These are phyloP conservation scores for Neocallimastix lanati DNA, from an alignment of 192 early-diverging fungal genomes.

Conservation along the genomic window DNA sequence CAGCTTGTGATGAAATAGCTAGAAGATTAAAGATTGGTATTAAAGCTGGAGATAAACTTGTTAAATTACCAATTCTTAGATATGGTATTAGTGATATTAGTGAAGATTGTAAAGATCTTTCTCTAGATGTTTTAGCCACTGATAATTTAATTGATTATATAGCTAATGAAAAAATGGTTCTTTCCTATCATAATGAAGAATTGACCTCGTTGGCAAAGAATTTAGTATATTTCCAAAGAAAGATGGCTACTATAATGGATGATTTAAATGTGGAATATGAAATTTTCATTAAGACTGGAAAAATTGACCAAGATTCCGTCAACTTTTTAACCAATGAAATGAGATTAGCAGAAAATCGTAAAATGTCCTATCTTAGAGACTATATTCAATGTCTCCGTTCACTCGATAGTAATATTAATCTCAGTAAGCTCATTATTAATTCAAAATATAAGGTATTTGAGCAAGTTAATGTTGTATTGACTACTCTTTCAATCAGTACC, in stretches of 20 bases:
- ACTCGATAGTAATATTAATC: neutral
- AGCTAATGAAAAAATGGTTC: neutral
- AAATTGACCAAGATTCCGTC: slow-evolving; percentile 5
- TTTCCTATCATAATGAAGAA: neutral
- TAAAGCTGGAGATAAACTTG: slow-evolving; percentile 26
- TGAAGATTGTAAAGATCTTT: slow-evolving; percentile 47
- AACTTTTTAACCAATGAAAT: slow-evolving; percentile 16
- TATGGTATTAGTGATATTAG: slow-evolving; percentile 64
- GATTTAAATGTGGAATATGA: slow-evolving; percentile 6
- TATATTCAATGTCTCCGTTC: neutral
- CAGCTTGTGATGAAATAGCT: slow-evolving; percentile 88
- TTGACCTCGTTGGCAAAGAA: neutral
- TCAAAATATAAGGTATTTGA: slow-evolving; percentile 46
- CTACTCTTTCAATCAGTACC: slow-evolving; percentile 69
- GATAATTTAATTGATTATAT: slow-evolving; percentile 11
- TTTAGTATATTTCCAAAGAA: neutral
- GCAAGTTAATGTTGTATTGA: slow-evolving; percentile 65
- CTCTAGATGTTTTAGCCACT: slow-evolving; percentile 46
- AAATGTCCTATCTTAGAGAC: neutral
- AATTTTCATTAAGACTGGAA: neutral
- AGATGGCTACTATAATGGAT: slow-evolving; percentile 3
- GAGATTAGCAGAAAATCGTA: neutral
- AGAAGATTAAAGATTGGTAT: slow-evolving; percentile 68
- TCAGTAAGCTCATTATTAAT: neutral
- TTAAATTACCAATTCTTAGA: slow-evolving; percentile 56